Evolutionary conservation across 768 basidiomycete genomes (phyloP), one percentile per base, ranked within the genome.

Genomic region (Sarcomyxa edulis): DNA sequence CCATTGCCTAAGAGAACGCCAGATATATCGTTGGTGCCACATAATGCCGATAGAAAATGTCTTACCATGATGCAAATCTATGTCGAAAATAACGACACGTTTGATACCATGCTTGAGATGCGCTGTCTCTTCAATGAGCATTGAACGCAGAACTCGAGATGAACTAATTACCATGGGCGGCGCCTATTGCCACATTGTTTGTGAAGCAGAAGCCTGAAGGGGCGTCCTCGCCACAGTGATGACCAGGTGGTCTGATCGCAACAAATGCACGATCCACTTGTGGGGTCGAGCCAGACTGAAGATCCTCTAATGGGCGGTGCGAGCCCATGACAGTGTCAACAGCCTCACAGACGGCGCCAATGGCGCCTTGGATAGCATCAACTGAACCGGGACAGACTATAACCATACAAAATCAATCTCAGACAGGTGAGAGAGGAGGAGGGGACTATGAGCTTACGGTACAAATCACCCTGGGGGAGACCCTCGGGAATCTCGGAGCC

Each of bases 151-250:
- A 29, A 24, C n/a, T 4, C 30, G 44, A n/a, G 7, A 37, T 7
- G 9, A 3, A 42, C 69, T 27, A 16, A 32, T 22, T 49, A 92
- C 92, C 94, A 54, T 97, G 90, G 10, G 91, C 90, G 22, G 92
- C 92, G 0, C 73, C 93, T 3, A 97, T 73, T 0, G 84, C 82
- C 0, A 96, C 86, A 51, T 98, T 99, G 48, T 97, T 97, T 21
- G 96, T 74, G 49, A 94, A 96, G 59, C 95, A 97, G 56, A 97
- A 98, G 0, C 95, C 95, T 7, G 79, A 83, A 0, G 95, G 95
- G 0, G 77, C 76, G 43, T 92, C 78, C 59, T 93, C 91, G 2
- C 88, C 88, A 52, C 93, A 95, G 49, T 97, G 93, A 66, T 96
- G 93, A 2, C 95, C 94, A 0, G 94, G 94, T 0, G 93, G 94